phyloP scores from a whole-genome alignment of 768 basidiomycete species.

The Collybiopsis confluens region DNA sequence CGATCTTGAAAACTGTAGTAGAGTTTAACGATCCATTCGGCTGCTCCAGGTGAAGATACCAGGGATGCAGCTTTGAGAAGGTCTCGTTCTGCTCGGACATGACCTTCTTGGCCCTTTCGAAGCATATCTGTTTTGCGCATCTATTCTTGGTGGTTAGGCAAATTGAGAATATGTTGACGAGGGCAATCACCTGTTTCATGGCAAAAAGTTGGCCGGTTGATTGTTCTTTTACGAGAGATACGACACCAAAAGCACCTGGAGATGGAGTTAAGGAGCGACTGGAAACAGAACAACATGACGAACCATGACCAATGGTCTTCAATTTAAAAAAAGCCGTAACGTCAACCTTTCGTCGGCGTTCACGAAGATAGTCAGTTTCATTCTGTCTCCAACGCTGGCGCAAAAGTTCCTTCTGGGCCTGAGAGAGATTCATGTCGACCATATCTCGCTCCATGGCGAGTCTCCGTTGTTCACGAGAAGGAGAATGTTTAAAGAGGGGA shows the following conservation, averaged over 20 bases:
- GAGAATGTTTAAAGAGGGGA: constrained; percentile 76
- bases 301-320: constrained; percentile 94
- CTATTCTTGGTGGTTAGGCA: constrained; percentile 29
- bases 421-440: constrained; percentile 63
- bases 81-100: constrained; percentile 94
- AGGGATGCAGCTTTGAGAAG: constrained; percentile 87
- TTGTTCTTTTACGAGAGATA: constrained; percentile 84
- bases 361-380: constrained; percentile 88
- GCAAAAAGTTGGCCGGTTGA: constrained; percentile 79
- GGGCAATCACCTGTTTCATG: constrained; percentile 83
- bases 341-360: constrained; percentile 77
- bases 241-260: constrained; percentile 92
- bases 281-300: constrained; percentile 17
- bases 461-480: constrained; percentile 81
- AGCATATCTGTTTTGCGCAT: constrained; percentile 90
- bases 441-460: constrained; percentile 88
- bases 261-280: constrained; percentile 15
- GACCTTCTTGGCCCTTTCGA: constrained; percentile 95
- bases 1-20: constrained; percentile 94
- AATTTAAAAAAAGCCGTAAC: constrained; percentile 83
- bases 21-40: constrained; percentile 92
- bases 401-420: constrained; percentile 66
- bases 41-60: constrained; percentile 65
- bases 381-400: constrained; percentile 79
- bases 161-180: constrained; percentile 10